Conservation (phyloP, 176 grass and related monocot genomes). For the Dendrocalamus sinicus region DNA sequence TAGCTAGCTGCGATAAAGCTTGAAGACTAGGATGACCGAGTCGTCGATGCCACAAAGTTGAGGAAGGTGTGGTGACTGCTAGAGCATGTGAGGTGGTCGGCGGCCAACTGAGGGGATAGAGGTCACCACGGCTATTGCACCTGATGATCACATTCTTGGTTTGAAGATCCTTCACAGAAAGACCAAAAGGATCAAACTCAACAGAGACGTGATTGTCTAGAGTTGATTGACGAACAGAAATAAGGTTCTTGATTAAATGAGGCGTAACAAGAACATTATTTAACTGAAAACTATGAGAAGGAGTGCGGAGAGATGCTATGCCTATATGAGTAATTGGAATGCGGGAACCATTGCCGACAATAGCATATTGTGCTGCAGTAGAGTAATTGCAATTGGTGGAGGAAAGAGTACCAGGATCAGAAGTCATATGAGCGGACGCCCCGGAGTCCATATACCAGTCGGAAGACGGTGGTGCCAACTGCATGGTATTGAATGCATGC, state of each 20-base stretch:
- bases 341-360: no score
- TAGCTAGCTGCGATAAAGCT: accelerated
- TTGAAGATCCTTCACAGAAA: no score
- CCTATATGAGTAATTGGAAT: no score
- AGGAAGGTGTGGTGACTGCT: accelerated
- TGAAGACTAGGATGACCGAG: background rate
- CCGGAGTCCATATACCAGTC: background rate
- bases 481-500: no score
- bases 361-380: no score
- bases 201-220: no score
- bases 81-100: background rate
- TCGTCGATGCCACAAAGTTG: no score
- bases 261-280: background rate
- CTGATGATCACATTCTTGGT: no score
- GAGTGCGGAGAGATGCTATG: accelerated
- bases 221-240: no score
- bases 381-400: no score
- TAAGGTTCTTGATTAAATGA: background rate
- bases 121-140: background rate
- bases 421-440: background rate
- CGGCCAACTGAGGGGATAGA: background rate
- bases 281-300: background rate
- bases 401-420: no score
- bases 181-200: no score
- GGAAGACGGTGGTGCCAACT: background rate